These are phyloP conservation scores for Thecaphora thlaspeos DNA, from an alignment of 1,284 basidiomycete genomes.

Conservation along the genomic window DNA sequence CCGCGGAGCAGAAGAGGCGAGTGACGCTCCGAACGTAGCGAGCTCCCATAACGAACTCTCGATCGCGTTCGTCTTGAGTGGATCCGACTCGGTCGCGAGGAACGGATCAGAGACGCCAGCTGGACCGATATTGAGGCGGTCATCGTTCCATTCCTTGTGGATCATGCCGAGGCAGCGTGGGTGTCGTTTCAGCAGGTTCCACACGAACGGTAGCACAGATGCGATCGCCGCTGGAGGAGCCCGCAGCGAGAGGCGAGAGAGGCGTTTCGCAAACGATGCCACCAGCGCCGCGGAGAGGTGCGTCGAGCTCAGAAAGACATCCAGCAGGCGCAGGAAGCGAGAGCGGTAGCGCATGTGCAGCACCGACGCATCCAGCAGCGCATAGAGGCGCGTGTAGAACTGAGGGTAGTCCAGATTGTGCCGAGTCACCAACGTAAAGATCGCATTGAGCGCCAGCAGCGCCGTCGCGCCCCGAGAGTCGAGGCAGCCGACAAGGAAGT, in stretches of 20 bases:
- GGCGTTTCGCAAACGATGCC: constrained; percentile 89
- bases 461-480: constrained; percentile 72
- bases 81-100: constrained; percentile 69
- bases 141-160: constrained; percentile 62
- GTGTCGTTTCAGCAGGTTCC: constrained; percentile 90
- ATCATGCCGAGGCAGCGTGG: constrained; percentile 90
- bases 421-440: constrained; percentile 86
- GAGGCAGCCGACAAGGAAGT: constrained; percentile 86
- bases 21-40: constrained; percentile 64
- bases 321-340: constrained; percentile 88
- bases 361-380: constrained; percentile 71
- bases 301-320: constrained; percentile 87
- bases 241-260: constrained; percentile 76
- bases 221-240: constrained; percentile 89
- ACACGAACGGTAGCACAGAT: constrained; percentile 86
- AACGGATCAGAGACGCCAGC: constrained; percentile 62
- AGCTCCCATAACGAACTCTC: constrained; percentile 92
- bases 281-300: constrained; percentile 84
- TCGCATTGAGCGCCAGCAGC: constrained; percentile 82
- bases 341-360: constrained; percentile 89
- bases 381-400: constrained; percentile 92
- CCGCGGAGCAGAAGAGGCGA: constrained; percentile 4
- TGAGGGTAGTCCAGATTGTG: constrained; percentile 95
- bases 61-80: constrained; percentile 74
- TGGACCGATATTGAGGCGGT: constrained; percentile 47